A percentile compares a stretch with the other conserved stretches of the same genome.
phyloP scores from a whole-genome alignment of 2,329 filamentous ascomycete species.

The Knufia fluminis region DNA sequence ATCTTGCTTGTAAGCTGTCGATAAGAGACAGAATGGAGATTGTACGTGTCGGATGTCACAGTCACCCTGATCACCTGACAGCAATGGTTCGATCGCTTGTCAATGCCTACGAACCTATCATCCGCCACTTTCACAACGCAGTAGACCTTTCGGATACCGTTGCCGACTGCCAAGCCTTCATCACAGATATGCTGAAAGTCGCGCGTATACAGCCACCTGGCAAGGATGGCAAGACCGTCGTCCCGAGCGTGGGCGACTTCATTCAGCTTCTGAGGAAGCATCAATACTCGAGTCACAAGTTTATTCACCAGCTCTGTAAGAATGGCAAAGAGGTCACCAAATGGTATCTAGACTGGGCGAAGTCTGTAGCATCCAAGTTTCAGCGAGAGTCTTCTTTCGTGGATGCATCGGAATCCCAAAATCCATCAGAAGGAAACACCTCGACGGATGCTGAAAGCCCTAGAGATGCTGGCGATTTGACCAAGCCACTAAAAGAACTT shows the following conservation, averaged over 20 bases:
- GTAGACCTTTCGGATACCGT: conserved; percentile 64
- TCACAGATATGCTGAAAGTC: conserved; percentile 60
- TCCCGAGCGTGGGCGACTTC: conserved; percentile 62
- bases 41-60: conserved; percentile 55
- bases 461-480: conserved; percentile 37
- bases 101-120: conserved; percentile 63
- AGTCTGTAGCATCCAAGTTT: conserved; percentile 51
- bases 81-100: conserved; percentile 56
- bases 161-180: conserved; percentile 56
- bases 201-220: conserved; percentile 30
- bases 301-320: conserved; percentile 59
- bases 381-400: conserved; percentile 18
- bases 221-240: conserved; percentile 24
- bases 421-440: conserved; percentile 22
- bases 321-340: conserved; percentile 58
- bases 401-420: conserved; percentile 1
- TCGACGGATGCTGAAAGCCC: conserved; percentile 19
- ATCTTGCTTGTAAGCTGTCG: conserved; percentile 60
- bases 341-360: conserved; percentile 53
- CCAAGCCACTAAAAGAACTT: conserved; percentile 32
- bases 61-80: conserved; percentile 64
- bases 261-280: conserved; percentile 58
- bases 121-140: conserved; percentile 60
- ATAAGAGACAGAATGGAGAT: conserved; percentile 67
- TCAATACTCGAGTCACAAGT: conserved; percentile 55